Evolutionary conservation across 2,329 filamentous ascomycete genomes (phyloP).

Genomic region (Cadophora luteo-olivacea): DNA sequence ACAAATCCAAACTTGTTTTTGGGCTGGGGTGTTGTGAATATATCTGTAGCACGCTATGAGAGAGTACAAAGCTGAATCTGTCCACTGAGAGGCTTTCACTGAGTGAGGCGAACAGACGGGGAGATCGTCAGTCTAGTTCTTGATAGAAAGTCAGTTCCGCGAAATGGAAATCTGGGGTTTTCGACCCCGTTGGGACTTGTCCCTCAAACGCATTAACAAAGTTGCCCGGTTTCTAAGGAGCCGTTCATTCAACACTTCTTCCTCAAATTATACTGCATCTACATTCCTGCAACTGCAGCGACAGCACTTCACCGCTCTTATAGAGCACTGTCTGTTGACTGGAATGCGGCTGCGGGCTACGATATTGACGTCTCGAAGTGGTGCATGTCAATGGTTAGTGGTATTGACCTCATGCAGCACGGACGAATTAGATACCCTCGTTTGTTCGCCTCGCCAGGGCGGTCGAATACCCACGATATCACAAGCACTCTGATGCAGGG

Average conservation of each 20-base stretch:
- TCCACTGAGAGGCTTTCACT: not conserved
- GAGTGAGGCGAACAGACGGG: constrained; percentile 1
- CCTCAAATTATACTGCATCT: not conserved
- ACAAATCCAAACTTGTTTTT: not conserved
- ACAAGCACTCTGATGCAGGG: not conserved
- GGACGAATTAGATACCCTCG: not conserved
- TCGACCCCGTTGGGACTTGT: not conserved
- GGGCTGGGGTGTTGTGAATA: not conserved
- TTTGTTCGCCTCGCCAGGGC: constrained; percentile 19
- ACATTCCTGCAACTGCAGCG: constrained; percentile 15
- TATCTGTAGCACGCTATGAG: not conserved
- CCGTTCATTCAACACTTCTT: not conserved
- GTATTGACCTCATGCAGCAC: not conserved
- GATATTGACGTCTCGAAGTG: not conserved
- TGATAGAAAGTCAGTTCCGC: no score
- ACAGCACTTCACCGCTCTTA: constrained; percentile 11
- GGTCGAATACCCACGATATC: not conserved
- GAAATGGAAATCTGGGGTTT: no score
- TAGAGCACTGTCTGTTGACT: not conserved
- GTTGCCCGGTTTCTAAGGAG: not conserved
- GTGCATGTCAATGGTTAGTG: not conserved
- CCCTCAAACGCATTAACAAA: not conserved
- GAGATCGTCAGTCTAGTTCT: no score
- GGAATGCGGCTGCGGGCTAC: not conserved
- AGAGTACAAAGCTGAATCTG: not conserved